Evolutionary conservation across 345 rosid genomes (phyloP).

Genomic region (Streptanthus diversifolius): DNA sequence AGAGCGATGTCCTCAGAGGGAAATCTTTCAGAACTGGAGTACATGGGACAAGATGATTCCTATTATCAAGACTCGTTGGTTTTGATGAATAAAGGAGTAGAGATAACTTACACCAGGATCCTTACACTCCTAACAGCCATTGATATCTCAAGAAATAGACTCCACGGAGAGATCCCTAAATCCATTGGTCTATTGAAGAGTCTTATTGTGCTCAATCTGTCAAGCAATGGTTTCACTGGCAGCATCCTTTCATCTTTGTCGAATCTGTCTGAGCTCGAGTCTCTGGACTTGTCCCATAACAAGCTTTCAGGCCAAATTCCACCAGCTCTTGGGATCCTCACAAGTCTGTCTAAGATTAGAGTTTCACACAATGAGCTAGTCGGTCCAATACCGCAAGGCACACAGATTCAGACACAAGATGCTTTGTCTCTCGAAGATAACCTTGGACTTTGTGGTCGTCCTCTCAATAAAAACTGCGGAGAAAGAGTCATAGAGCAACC

Average conservation of each 20-base stretch:
- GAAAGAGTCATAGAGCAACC: neutral
- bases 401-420: neutral
- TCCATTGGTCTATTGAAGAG: constrained; percentile 12
- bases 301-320: constrained; percentile 4
- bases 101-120: neutral
- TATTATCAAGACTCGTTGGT: neutral
- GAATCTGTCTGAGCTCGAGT: neutral
- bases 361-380: neutral
- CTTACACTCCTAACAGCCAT: neutral
- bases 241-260: neutral
- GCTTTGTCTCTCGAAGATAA: neutral
- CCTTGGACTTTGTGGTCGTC: neutral
- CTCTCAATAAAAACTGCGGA: neutral
- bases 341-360: neutral
- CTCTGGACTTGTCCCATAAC: neutral
- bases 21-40: neutral
- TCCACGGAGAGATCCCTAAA: neutral
- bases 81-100: neutral
- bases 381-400: neutral
- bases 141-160: neutral
- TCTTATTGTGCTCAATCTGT: neutral
- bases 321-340: neutral
- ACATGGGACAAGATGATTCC: neutral
- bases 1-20: neutral
- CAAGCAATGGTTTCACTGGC: neutral